Base-by-base conservation (phyloP, 257 asterid genomes). In the Solanum stenotomum region DNA sequence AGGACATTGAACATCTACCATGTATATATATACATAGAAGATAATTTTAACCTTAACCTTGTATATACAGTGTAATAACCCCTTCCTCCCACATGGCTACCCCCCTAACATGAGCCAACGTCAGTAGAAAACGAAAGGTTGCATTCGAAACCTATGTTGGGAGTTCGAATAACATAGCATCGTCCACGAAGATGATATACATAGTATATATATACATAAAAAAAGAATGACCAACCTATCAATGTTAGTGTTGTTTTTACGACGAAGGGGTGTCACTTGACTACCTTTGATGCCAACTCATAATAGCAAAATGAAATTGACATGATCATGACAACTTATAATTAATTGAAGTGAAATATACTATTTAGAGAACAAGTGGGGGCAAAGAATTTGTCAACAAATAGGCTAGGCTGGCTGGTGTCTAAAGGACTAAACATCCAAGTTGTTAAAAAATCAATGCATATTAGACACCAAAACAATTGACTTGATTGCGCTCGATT, bases 381-480 rank as follows among this genome's bases (percentile, higher is more conserved):
- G 70, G 23, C 20, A 86, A 10, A 31, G 27, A 38, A 14, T 44
- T 46, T 87, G 94, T 91, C 94, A 93, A 93, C 22, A 87, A 88
- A 91, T 92, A 89, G 92, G 91, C 27, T 8, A 35, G 31, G 83
- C 83, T 35, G 83, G 49, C 94, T 92, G 93, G 93, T 85, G 71
- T 91, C 89, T 14, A 27, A 42, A 18, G 40, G 40, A 27, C 85
- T 81, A 35, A 46, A 29, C 42, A 29, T 49, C 5, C 68, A 46
- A 81, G 10, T 46, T 81, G 85, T 56, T 56, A 42, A 31, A 44
- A 52, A 81, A 16, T 16, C 27, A 46, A 25, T 25, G 25, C n/a
- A 42, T 42, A 38, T 9, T 52, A 52, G 75, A 27, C 20, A 59
- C 27, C 67, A 59, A 20, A 59, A 59, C 71, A 63, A 25, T 27